Conservation (phyloP, 2,329 filamentous ascomycete genomes). For the Trichoderma lentiforme region DNA sequence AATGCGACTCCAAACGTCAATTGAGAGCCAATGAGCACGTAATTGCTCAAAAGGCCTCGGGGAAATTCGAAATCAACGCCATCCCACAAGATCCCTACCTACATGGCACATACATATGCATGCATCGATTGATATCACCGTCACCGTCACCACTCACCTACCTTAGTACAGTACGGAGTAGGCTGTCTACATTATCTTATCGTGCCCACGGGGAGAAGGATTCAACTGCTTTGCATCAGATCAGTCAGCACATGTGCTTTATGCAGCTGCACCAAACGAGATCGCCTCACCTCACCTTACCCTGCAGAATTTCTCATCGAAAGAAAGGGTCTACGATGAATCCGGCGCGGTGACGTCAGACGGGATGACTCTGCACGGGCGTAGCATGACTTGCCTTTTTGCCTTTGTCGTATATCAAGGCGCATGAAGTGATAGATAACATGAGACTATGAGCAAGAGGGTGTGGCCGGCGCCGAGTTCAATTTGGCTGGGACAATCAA, state of each 20-base stretch:
- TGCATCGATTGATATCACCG: neutral
- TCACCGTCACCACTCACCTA: neutral
- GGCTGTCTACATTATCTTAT: neutral
- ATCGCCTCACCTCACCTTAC: neutral
- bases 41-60: neutral
- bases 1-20: neutral
- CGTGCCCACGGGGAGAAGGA: neutral
- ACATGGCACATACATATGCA: neutral
- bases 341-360: slow-evolving; percentile 3
- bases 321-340: neutral
- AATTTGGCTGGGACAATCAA: neutral
- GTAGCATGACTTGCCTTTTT: neutral
- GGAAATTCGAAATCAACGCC: neutral
- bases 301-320: neutral
- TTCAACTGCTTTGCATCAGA: neutral
- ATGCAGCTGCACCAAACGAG: neutral
- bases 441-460: neutral
- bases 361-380: neutral
- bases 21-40: neutral
- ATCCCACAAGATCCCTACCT: neutral
- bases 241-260: neutral
- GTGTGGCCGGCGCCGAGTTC: neutral
- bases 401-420: neutral
- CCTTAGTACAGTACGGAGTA: neutral
- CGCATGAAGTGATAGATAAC: slow-evolving; percentile 4